Conservation (phyloP, 495 filamentous ascomycete species). For the Xylaria castorea region DNA sequence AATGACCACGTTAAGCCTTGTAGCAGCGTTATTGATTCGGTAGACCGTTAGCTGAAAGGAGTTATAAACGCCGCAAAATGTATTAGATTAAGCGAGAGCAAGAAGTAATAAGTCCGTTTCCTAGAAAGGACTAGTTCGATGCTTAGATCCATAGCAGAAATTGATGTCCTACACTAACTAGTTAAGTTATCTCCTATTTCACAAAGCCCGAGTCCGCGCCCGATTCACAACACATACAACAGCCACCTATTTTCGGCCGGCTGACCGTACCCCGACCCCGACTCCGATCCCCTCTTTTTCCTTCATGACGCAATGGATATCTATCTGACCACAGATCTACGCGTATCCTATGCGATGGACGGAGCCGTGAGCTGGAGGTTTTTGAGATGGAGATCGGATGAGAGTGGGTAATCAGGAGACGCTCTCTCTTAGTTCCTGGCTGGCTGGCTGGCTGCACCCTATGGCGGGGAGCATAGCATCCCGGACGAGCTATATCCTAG, state of each 20-base stretch:
- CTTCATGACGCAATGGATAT: neutral
- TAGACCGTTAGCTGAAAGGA: too few relatives aligned
- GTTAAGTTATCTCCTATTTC: neutral
- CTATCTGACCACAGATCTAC: neutral
- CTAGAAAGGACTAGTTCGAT: too few relatives aligned
- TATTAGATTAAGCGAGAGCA: too few relatives aligned
- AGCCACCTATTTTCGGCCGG: neutral
- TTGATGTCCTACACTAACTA: neutral
- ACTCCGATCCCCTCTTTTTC: constrained; percentile 3
- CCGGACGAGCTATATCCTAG: too few relatives aligned
- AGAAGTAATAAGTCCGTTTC: too few relatives aligned
- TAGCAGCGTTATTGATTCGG: too few relatives aligned
- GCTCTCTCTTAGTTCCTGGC: too few relatives aligned
- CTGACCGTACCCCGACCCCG: constrained; percentile 7
- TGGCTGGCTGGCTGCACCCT: too few relatives aligned
- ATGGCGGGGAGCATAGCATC: neutral
- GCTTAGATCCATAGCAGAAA: neutral
- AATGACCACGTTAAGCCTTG: too few relatives aligned
- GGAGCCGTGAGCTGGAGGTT: neutral
- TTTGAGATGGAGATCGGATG: neutral
- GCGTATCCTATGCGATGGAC: neutral
- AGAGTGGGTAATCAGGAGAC: neutral
- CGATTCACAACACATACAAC: neutral
- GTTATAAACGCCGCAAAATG: too few relatives aligned
- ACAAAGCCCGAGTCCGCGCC: neutral